Conservation (phyloP, 208 protist species). For the Crithidia thermophila region DNA sequence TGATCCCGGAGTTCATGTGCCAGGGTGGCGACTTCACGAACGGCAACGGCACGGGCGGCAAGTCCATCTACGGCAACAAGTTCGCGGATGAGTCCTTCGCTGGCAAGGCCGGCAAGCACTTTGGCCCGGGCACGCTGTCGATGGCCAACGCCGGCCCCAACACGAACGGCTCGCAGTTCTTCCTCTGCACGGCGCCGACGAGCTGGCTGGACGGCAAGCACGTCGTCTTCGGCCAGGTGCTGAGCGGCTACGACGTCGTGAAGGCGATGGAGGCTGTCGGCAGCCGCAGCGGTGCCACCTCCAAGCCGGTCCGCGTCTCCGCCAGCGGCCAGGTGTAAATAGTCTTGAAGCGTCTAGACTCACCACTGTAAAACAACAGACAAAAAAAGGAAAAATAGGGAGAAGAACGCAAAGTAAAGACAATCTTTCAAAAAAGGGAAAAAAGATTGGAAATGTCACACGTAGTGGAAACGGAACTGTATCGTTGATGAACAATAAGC, state of each 20-base stretch:
- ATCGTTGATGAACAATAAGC: neutral
- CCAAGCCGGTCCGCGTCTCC: slow-evolving; percentile 61
- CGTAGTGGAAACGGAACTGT: slow-evolving; percentile 1
- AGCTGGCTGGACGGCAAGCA: slow-evolving; percentile 95
- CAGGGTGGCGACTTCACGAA: slow-evolving; percentile 68
- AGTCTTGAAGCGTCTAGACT: neutral
- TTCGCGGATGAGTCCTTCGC: slow-evolving; percentile 62
- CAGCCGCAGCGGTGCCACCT: slow-evolving; percentile 53
- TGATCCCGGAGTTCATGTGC: slow-evolving; percentile 66
- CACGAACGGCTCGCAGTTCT: slow-evolving; percentile 95
- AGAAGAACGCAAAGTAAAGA: slow-evolving; percentile 3
- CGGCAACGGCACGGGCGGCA: slow-evolving; percentile 59
- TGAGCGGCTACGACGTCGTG: slow-evolving; percentile 88
- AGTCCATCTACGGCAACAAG: slow-evolving; percentile 68
- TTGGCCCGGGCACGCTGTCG: slow-evolving; percentile 76
- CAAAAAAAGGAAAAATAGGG: slow-evolving; percentile 1
- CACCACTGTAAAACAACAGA: neutral
- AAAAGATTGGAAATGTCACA: slow-evolving; percentile 1
- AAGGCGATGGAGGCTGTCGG: slow-evolving; percentile 85
- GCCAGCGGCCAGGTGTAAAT: slow-evolving; percentile 72
- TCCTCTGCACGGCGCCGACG: slow-evolving; percentile 85
- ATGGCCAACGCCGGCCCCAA: slow-evolving; percentile 95
- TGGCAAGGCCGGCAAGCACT: slow-evolving; percentile 65
- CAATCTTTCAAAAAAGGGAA: slow-evolving; percentile 11
- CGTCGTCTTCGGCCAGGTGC: slow-evolving; percentile 96